phyloP scores from a whole-genome alignment of 202 grass and related monocot genomes.

The Zizania palustris region DNA sequence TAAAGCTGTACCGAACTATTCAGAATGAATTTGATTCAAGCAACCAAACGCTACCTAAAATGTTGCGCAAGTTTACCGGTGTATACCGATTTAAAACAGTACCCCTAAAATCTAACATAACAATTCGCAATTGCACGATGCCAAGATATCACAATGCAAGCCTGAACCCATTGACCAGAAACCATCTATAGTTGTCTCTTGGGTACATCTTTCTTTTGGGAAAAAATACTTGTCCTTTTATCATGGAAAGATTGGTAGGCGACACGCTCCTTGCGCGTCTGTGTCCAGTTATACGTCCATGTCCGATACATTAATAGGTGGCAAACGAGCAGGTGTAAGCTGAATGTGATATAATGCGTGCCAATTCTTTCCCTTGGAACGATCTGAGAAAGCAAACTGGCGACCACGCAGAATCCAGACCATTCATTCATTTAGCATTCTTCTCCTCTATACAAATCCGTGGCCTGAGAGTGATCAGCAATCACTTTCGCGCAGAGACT shows the following conservation, averaged over 20 bases:
- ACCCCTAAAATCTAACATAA: too few relatives aligned
- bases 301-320: background rate
- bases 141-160: too few relatives aligned
- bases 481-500: constrained; percentile 11
- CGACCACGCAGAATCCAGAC: background rate
- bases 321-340: background rate
- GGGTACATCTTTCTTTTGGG: too few relatives aligned
- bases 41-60: too few relatives aligned
- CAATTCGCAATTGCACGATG: too few relatives aligned
- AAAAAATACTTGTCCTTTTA: background rate
- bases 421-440: constrained; percentile 2
- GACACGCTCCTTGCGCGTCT: background rate
- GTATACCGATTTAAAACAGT: too few relatives aligned
- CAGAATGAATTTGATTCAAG: too few relatives aligned
- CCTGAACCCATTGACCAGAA: too few relatives aligned
- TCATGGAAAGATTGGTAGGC: background rate
- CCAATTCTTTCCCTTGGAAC: background rate
- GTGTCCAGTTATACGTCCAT: constrained; percentile 26
- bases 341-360: background rate
- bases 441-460: background rate
- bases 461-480: background rate
- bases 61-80: too few relatives aligned
- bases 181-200: too few relatives aligned
- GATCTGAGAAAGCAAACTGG: constrained; percentile 1
- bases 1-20: too few relatives aligned